A percentile compares a stretch with the other conserved stretches of the same genome.
Evolutionary conservation across 768 basidiomycete species (phyloP).

Genomic region (Filobasidium floriforme): DNA sequence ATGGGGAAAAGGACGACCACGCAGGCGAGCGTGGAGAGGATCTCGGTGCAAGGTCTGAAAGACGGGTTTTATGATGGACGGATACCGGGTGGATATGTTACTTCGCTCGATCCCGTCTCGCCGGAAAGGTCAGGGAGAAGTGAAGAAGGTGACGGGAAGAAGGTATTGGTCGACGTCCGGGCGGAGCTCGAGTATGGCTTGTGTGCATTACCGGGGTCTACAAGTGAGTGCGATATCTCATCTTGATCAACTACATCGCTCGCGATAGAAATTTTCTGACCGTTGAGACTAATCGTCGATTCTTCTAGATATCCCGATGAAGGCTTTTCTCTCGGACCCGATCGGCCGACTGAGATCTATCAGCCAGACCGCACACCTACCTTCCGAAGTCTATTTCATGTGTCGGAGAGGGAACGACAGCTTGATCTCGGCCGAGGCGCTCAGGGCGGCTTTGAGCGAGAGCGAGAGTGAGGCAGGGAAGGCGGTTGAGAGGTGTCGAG

Average conservation of each 20-base stretch:
- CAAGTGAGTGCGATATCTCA: conserved; percentile 51
- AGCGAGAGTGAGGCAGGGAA: not conserved
- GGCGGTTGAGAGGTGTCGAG: not conserved
- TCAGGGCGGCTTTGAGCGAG: conserved; percentile 33
- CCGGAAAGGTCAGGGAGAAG: not conserved
- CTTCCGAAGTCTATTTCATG: conserved; percentile 53
- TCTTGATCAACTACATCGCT: not conserved
- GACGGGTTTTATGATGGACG: conserved; percentile 15
- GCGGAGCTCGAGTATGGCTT: conserved; percentile 74
- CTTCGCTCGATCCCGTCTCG: not conserved
- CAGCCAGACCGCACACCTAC: not conserved
- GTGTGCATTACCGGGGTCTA: conserved; percentile 66
- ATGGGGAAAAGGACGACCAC: conserved; percentile 39
- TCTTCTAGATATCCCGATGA: conserved; percentile 63
- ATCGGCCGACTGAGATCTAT: conserved; percentile 40
- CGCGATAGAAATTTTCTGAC: not conserved
- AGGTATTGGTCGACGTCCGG: conserved; percentile 69
- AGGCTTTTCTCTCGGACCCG: conserved; percentile 59
- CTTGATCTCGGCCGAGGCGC: conserved; percentile 68
- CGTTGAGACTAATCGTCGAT: not conserved
- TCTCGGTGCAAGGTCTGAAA: conserved; percentile 45
- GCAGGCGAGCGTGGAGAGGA: conserved; percentile 18
- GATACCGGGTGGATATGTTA: not conserved
- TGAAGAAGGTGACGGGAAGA: conserved; percentile 23
- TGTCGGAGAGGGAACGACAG: conserved; percentile 92